A percentile compares a stretch with the other conserved stretches of the same genome.
These are phyloP conservation scores for Pseudocercospora fijiensis DNA, from an alignment of 2,329 filamentous ascomycete genomes.

Conservation along the genomic window DNA sequence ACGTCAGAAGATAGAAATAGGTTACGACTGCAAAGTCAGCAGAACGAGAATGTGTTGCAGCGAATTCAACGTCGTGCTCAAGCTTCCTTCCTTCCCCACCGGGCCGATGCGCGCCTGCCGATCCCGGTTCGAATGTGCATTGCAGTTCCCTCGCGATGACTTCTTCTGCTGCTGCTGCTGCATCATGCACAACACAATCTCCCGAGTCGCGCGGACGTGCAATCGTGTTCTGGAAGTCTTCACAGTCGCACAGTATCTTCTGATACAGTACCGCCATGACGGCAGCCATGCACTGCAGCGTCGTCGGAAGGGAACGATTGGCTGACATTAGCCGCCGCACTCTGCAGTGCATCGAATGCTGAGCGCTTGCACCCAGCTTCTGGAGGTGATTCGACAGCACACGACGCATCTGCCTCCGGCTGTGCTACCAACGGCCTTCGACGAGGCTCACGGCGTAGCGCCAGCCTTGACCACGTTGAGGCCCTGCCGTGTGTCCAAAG, in stretches of 20 bases:
- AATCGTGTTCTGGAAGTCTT: not conserved
- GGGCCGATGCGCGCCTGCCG: conserved; percentile 1
- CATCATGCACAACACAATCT: conserved; percentile 1
- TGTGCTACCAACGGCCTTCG: conserved; percentile 16
- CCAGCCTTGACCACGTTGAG: conserved; percentile 33
- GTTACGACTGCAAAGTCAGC: not conserved
- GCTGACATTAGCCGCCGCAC: conserved; percentile 23
- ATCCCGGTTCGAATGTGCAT: not conserved
- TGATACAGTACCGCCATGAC: not conserved
- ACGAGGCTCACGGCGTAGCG: conserved; percentile 35
- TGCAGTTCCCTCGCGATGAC: not conserved
- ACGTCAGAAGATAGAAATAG: not conserved
- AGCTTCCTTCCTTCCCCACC: not conserved
- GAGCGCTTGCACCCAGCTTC: conserved; percentile 15
- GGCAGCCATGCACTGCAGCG: conserved; percentile 6
- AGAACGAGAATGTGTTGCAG: too few species aligned
- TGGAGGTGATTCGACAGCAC: conserved; percentile 14
- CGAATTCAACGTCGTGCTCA: not conserved
- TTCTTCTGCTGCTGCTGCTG: not conserved
- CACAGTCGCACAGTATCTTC: conserved; percentile 7
- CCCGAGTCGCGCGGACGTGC: not conserved
- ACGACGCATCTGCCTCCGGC: conserved; percentile 10
- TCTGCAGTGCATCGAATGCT: conserved; percentile 16
- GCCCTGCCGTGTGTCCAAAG: conserved; percentile 25
- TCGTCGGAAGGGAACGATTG: conserved; percentile 9